Evolutionary conservation across 441 rosid genomes (phyloP).

Genomic region (Viola pubescens): DNA sequence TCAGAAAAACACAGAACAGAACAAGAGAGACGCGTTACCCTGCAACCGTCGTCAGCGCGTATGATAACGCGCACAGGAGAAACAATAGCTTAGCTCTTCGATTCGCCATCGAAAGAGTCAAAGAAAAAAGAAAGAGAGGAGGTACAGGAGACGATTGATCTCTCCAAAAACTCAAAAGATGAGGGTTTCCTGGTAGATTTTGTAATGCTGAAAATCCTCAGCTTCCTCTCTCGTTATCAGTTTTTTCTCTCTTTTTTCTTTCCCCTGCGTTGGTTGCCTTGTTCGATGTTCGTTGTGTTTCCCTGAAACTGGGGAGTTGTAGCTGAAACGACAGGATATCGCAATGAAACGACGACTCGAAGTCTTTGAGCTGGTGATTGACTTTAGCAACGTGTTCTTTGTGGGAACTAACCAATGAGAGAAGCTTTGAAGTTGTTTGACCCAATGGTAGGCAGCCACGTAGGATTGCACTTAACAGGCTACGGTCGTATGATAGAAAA

Average conservation of each 20-base stretch:
- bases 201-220: not conserved
- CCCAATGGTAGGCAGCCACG: conserved; percentile 27
- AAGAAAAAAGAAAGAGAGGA: conserved; percentile 4
- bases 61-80: conserved; percentile 41
- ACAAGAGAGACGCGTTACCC: conserved; percentile 38
- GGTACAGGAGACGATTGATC: conserved; percentile 39
- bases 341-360: conserved; percentile 25
- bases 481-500: too few species aligned
- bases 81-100: conserved; percentile 36
- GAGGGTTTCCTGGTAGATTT: not conserved
- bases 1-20: not conserved
- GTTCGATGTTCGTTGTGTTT: not conserved
- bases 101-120: conserved; percentile 40
- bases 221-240: not conserved
- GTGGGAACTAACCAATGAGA: conserved; percentile 32
- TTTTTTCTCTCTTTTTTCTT: not conserved
- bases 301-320: conserved; percentile 9
- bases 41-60: conserved; percentile 32
- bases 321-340: not conserved
- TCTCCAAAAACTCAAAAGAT: conserved; percentile 25
- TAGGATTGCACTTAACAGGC: not conserved
- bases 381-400: conserved; percentile 32
- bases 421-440: conserved; percentile 13
- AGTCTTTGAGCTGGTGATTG: not conserved
- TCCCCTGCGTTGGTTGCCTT: not conserved